Conservation (phyloP, 345 rosid genomes). For the Salix koriyanagi region DNA sequence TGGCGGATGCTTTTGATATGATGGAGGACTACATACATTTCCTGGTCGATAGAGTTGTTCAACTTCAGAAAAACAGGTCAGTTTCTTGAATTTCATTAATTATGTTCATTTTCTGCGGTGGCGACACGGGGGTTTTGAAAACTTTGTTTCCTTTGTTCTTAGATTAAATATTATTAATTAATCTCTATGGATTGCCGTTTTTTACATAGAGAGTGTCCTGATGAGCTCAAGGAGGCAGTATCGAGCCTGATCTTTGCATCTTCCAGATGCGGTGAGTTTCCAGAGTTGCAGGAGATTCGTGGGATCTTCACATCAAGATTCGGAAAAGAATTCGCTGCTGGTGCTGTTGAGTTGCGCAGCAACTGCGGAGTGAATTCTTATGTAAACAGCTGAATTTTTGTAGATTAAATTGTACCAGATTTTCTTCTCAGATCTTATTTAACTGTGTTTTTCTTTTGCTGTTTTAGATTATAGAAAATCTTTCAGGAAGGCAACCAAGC, state of each 20-base stretch:
- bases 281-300: constrained; percentile 87
- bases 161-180: neutral
- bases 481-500: constrained; percentile 55
- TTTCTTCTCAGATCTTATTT: neutral
- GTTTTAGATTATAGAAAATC: constrained; percentile 50
- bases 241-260: constrained; percentile 70
- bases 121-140: neutral
- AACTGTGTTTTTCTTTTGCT: neutral
- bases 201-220: constrained; percentile 58
- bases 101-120: neutral
- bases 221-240: constrained; percentile 70
- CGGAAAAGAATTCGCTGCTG: constrained; percentile 73
- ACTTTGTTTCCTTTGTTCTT: neutral
- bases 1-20: constrained; percentile 58
- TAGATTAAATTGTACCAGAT: neutral
- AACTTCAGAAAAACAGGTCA: constrained; percentile 53
- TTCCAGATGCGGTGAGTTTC: constrained; percentile 82
- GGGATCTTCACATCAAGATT: constrained; percentile 49
- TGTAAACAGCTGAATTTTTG: constrained; percentile 32
- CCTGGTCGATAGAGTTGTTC: constrained; percentile 55
- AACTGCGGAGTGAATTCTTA: constrained; percentile 63
- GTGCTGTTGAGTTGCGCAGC: constrained; percentile 74
- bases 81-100: neutral
- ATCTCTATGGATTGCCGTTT: neutral
- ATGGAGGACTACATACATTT: constrained; percentile 64